Evolutionary conservation across 2,329 filamentous ascomycete species (phyloP).

Genomic region (Arthroderma sp.): DNA sequence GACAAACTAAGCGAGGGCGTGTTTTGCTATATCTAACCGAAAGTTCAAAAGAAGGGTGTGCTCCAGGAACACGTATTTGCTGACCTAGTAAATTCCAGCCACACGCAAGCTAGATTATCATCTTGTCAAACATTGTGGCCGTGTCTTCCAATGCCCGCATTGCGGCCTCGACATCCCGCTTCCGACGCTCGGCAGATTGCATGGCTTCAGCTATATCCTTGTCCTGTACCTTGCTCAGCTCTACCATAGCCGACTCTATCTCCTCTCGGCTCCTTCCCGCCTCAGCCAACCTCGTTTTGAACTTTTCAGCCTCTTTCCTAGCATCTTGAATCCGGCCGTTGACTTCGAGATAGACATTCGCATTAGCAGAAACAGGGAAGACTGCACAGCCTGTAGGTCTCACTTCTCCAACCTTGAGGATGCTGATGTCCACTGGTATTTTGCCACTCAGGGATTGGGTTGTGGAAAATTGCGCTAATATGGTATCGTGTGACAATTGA

Average conservation of each 20-base stretch:
- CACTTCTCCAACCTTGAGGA: slow-evolving; percentile 42
- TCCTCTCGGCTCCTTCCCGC: slow-evolving; percentile 4
- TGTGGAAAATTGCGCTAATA: slow-evolving; percentile 53
- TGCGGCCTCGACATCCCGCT: slow-evolving; percentile 3
- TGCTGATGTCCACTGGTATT: slow-evolving; percentile 49
- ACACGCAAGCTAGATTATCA: slow-evolving; percentile 2
- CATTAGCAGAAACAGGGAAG: slow-evolving; percentile 62
- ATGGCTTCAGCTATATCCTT: slow-evolving; percentile 8
- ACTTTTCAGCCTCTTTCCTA: slow-evolving; percentile 6
- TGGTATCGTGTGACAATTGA: slow-evolving; percentile 48
- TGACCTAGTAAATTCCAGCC: not conserved
- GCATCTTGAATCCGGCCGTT: slow-evolving; percentile 2
- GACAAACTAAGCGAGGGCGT: too few species aligned
- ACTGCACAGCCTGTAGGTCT: slow-evolving; percentile 65
- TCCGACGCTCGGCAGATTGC: slow-evolving; percentile 1
- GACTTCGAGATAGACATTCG: slow-evolving; percentile 67
- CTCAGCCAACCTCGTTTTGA: not conserved
- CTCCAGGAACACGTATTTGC: too few species aligned
- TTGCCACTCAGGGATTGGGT: slow-evolving; percentile 72
- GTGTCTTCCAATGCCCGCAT: slow-evolving; percentile 6
- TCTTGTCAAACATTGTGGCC: slow-evolving; percentile 7
- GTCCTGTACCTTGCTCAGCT: slow-evolving; percentile 6
- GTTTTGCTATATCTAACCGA: too few species aligned
- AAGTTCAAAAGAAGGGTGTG: too few species aligned
- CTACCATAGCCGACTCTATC: slow-evolving; percentile 1